Base-by-base conservation (phyloP, 2,329 filamentous ascomycete species). In the Colletotrichum chrysophilum region DNA sequence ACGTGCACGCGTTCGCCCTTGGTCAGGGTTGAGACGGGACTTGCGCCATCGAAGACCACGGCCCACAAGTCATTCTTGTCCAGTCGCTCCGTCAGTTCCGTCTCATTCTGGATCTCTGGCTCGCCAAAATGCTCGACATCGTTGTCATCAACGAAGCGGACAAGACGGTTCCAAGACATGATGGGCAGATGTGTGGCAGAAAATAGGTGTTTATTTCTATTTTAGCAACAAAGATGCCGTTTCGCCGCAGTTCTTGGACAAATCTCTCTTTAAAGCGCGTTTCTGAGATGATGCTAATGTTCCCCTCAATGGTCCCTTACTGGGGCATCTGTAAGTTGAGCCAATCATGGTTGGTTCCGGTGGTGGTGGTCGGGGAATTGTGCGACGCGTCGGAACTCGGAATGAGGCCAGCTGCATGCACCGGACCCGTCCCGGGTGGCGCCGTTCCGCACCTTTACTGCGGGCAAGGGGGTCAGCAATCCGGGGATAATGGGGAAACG, bases 111-210 rank as follows among this genome's bases (percentile, higher is more conserved):
- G 10, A 84, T 71, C 12, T 79, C 64, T 3, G 82, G 81, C 24
- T 85, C 84, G 16, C 84, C 84, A 77, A 85, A 84, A 12, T 80
- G 80, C 58, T 82, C 81, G 3, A 77, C 78, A 69, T 80, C 83
- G 36, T 79, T 81, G 65, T 82, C 81, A 74, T 83, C 83, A 32
- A 81, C 80, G 70, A 85, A 85, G 8, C 84, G 82, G 36, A 85
- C 82, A 21, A 85, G 79, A 28, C 81, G 79, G 21, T 79, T 77
- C 82, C 82, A 84, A 9, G 79, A 68, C 69, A 75, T 75, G 12
- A 3, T 65, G 55, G 30, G 60, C 12, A 43, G 52, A 8, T 64
- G 34, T 71, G 8, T 55, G 4, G 21, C 21, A 66, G 58, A 30
- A 36, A 56, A 21, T 24, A 55, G 24, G 26, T 28, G 36, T 28